Base-by-base conservation (phyloP, 345 rosid species). In the Turnera subulata region DNA sequence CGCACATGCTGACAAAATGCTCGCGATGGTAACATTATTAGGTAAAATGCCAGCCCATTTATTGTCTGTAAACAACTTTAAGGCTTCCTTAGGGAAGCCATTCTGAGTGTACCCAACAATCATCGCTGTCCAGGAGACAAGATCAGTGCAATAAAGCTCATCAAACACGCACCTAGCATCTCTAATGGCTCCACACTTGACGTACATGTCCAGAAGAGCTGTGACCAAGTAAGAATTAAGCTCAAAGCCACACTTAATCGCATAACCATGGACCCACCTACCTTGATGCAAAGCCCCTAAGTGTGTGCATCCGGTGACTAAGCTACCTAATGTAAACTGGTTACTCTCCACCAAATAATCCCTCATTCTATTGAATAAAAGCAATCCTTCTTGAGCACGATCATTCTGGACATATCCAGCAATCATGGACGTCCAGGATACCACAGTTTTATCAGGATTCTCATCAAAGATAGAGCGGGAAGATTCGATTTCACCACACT, bases 341-440 rank as follows among this genome's bases (percentile, higher is more conserved):
- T 79, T 75, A 9, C 56, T 25, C 18, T 14, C 59, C 5, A 77
- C 15, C 35, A 64, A 63, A 0, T 50, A n/a, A 7, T 59, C 72
- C 67, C 76, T 75, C 84, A 82, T 82, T 57, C 66, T 67, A 68
- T 45, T 40, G 49, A 68, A 75, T 64, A 79, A 62, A 60, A 68
- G 66, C 53, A 82, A 69, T 2, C 72, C 80, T 64, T 75, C 59
- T 12, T 50, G 57, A 47, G 32, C 75, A 56, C 70, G 26, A 58
- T 57, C 68, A 9, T 69, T 69, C 61, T 57, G 84, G 22, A 78
- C 71, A 20, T 73, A 82, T 1, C 88, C 88, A 33, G 70, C 71
- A 72, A 84, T 74, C 76, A 84, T 55, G 47, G 73, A 69, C 29
- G 84, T 83, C 84, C 84, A 81, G 44, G 78, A 78, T 49, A 86